phyloP scores from a whole-genome alignment of 2,329 filamentous ascomycete genomes.

The Diaporthe helianthi region DNA sequence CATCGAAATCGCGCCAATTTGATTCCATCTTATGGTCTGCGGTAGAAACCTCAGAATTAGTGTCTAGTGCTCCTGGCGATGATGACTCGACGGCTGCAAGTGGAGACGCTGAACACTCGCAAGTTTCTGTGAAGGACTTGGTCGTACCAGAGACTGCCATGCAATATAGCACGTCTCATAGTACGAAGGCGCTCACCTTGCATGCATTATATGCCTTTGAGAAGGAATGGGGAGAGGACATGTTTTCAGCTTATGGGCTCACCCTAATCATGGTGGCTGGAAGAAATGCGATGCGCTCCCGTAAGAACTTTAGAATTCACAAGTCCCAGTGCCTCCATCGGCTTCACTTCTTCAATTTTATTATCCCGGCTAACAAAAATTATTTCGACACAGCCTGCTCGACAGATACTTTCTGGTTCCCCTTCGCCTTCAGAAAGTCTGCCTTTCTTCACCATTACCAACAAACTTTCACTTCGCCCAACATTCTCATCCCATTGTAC shows the following conservation, averaged over 20 bases:
- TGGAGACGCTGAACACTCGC: background rate
- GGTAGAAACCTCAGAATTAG: background rate
- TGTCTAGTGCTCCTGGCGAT: background rate
- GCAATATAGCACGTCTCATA: background rate
- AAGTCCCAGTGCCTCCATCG: background rate
- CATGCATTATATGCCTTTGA: background rate
- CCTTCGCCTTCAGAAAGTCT: background rate
- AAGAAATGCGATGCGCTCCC: background rate
- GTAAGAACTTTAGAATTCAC: background rate
- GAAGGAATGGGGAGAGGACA: conserved; percentile 8
- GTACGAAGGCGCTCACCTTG: background rate
- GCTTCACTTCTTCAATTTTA: background rate
- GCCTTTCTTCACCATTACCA: conserved; percentile 3
- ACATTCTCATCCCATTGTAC: background rate
- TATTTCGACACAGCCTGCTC: background rate
- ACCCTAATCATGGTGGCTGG: background rate
- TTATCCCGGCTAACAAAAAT: background rate
- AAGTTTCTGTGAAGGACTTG: background rate
- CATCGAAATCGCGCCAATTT: background rate
- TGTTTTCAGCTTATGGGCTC: background rate
- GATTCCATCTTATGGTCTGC: background rate
- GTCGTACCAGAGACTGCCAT: background rate
- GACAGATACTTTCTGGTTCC: background rate
- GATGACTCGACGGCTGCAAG: background rate
- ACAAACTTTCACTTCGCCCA: background rate